Evolutionary conservation across 768 basidiomycete genomes (phyloP), one percentile per base, ranked within the genome.

Genomic region (Tulasnella sp.): DNA sequence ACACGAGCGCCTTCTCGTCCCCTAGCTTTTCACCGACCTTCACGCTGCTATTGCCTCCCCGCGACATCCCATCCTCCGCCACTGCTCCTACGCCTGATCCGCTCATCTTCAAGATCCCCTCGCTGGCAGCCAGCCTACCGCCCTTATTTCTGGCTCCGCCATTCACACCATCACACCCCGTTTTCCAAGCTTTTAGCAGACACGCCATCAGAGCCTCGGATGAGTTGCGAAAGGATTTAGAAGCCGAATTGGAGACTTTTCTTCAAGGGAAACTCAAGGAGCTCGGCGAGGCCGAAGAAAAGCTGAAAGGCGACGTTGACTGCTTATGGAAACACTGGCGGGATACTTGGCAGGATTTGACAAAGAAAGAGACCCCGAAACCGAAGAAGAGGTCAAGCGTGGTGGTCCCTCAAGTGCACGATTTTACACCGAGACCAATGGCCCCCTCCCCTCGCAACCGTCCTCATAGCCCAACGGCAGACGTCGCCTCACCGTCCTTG

Each of bases 141-240:
- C 55, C 55, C 14, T 36, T 57, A 21, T 57, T 57, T 36, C 55
- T 57, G 23, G 55, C 55, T 15, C 55, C 55, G 25, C 55, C 55
- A 14, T 57, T 57, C 34, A 57, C 55, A 9, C 45, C 55, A 23
- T 42, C 55, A 11, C 55, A 57, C 42, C 55, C 55, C 8, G 45
- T 57, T 23, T 57, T 57, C 42, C 42, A 43, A 19, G 31, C 25
- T 19, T 4, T 57, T 15, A 57, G 55, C 42, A 42, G 34, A 32
- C 32, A 45, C 25, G 55, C 55, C n/a, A 45, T 48, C 40, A 42
- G 36, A 32, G 23, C 55, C 4, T 43, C 55, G 11, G 55, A 57
- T 9, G 55, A 57, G 23, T 31, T 45, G 12, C 19, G 55, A 23
- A 57, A 57, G 31, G 25, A 57, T 11, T 40, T 42, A 11, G 42